These are phyloP conservation scores for Cyberlindnera subsufficiens DNA, from an alignment of 805 yeast genomes.

Conservation along the genomic window DNA sequence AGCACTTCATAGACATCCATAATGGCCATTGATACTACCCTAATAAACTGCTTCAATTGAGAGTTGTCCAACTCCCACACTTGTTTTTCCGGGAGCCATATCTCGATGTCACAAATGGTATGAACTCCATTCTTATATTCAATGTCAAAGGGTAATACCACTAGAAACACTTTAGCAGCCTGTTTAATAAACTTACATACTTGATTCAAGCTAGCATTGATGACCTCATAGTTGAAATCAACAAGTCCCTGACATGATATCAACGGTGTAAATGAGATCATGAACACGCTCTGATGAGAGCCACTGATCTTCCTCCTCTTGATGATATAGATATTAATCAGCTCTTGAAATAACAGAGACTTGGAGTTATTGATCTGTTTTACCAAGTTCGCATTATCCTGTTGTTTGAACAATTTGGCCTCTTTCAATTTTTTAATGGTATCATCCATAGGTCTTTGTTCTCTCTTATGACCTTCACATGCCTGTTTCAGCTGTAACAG, in stretches of 20 bases:
- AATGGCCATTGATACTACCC: constrained; percentile 12
- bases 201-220: constrained; percentile 15
- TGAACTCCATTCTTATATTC: neutral
- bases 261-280: constrained; percentile 20
- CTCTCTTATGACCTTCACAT: neutral
- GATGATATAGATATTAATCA: constrained; percentile 16
- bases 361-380: constrained; percentile 20
- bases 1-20: constrained; percentile 11
- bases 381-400: constrained; percentile 10
- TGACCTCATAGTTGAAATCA: constrained; percentile 13
- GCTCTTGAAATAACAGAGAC: constrained; percentile 20
- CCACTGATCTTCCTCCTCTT: constrained; percentile 15
- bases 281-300: constrained; percentile 7
- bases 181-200: constrained; percentile 15
- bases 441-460: neutral
- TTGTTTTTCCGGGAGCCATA: constrained; percentile 2
- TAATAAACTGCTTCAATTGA: constrained; percentile 10
- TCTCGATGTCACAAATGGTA: neutral
- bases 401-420: constrained; percentile 4
- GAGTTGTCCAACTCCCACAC: constrained; percentile 12
- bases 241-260: constrained; percentile 11
- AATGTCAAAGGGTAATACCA: constrained; percentile 13
- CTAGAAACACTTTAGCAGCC: constrained; percentile 11
- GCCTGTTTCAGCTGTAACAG: neutral
- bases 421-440: neutral